Conservation (phyloP, 1,284 basidiomycete species). For the Trametes pubescens region DNA sequence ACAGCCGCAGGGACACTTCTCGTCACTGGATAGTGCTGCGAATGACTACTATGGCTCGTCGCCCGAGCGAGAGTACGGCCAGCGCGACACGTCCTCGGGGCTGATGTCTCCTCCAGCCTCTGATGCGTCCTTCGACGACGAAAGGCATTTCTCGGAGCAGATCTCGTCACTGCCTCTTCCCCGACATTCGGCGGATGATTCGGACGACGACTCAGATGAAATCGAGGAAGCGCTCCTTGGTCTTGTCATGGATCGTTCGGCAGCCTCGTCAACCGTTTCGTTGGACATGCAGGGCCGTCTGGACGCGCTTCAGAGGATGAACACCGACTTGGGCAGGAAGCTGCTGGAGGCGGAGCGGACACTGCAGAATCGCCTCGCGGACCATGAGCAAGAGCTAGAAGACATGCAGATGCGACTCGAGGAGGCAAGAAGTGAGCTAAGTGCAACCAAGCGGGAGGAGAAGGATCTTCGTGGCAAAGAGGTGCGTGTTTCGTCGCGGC, state of each 20-base stretch:
- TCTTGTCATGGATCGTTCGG: conserved; percentile 65
- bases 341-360: conserved; percentile 76
- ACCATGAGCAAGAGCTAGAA: conserved; percentile 81
- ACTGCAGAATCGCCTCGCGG: conserved; percentile 67
- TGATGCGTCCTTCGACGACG: conserved; percentile 46
- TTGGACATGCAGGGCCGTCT: conserved; percentile 71
- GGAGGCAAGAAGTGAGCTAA: conserved; percentile 77
- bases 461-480: conserved; percentile 89
- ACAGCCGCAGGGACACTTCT: conserved; percentile 47
- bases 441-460: conserved; percentile 82
- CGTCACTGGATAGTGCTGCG: conserved; percentile 36
- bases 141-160: conserved; percentile 40
- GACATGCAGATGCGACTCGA: conserved; percentile 79
- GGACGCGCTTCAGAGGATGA: conserved; percentile 75
- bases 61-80: conserved; percentile 34
- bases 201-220: conserved; percentile 54
- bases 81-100: conserved; percentile 26
- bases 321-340: conserved; percentile 75
- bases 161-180: conserved; percentile 54
- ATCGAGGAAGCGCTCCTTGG: conserved; percentile 59
- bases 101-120: conserved; percentile 45
- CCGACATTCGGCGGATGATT: conserved; percentile 37
- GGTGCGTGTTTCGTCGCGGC: conserved; percentile 45
- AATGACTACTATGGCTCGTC: conserved; percentile 46
- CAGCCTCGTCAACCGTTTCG: conserved; percentile 65